These are phyloP conservation scores for Rhodosporidiobolus odoratus DNA, from an alignment of 768 basidiomycete species.

Conservation along the genomic window DNA sequence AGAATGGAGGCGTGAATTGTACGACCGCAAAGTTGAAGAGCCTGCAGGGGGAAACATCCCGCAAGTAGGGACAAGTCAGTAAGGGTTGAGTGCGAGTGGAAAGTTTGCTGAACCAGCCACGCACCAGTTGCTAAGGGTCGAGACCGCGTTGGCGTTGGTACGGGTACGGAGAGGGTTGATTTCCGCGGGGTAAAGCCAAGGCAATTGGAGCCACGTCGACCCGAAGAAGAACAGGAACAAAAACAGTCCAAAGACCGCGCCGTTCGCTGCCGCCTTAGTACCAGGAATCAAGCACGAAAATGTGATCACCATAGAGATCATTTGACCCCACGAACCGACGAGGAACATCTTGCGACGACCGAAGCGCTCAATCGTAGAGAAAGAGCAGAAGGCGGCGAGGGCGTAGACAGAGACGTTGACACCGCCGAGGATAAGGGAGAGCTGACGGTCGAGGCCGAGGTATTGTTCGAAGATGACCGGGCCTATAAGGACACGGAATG, in stretches of 20 bases:
- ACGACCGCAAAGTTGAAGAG: conserved; percentile 28
- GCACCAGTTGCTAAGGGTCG: conserved; percentile 47
- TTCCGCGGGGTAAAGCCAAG: conserved; percentile 61
- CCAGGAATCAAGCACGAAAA: conserved; percentile 36
- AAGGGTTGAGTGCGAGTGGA: conserved; percentile 49
- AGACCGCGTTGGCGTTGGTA: conserved; percentile 50
- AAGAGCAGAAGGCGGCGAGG: conserved; percentile 42
- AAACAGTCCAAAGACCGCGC: conserved; percentile 58
- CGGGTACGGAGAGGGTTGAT: conserved; percentile 50
- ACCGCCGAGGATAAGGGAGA: conserved; percentile 49
- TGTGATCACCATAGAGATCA: conserved; percentile 42
- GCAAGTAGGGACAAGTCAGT: conserved; percentile 5
- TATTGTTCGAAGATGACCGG: conserved; percentile 49
- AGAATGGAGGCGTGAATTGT: conserved; percentile 2
- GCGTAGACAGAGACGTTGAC: conserved; percentile 48
- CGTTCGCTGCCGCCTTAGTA: conserved; percentile 43
- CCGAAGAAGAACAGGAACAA: conserved; percentile 70
- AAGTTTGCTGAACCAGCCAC: conserved; percentile 46
- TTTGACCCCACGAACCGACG: conserved; percentile 8
- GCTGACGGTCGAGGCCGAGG: conserved; percentile 44
- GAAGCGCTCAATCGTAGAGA: conserved; percentile 48
- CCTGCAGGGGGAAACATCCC: not conserved
- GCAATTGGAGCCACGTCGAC: conserved; percentile 65
- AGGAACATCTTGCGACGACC: conserved; percentile 51
- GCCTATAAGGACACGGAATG: conserved; percentile 20